These are phyloP conservation scores for Pseudogymnoascus sp. DNA, from an alignment of 2,329 filamentous ascomycete species.

Conservation along the genomic window DNA sequence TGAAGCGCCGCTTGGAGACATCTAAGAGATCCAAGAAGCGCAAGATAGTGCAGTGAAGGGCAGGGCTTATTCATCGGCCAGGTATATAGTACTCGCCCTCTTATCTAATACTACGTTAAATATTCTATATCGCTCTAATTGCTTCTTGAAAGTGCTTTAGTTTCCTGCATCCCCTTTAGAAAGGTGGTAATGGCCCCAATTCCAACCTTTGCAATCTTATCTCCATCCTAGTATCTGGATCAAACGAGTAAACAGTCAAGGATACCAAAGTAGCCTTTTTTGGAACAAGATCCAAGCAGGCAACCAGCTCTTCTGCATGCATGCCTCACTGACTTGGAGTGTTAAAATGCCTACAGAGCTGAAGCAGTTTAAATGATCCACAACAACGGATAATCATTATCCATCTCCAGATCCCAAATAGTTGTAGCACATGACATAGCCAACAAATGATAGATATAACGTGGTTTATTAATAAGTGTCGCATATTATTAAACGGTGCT, in stretches of 20 bases:
- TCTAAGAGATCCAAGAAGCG: too few relatives aligned
- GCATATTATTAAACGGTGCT: too few relatives aligned
- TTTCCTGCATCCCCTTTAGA: background rate
- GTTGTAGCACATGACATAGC: background rate
- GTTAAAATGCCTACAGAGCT: background rate
- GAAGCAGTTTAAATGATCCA: background rate
- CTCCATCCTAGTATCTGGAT: background rate
- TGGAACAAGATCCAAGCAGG: constrained; percentile 13
- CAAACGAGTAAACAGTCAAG: background rate
- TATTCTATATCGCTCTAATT: background rate
- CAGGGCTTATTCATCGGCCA: too few relatives aligned
- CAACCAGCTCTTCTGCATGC: constrained; percentile 20
- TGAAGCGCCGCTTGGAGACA: too few relatives aligned
- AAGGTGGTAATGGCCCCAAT: background rate
- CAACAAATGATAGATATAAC: background rate
- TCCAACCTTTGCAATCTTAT: background rate
- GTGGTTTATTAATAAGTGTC: too few relatives aligned
- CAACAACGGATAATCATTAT: background rate
- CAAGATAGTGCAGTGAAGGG: too few relatives aligned
- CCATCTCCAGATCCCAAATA: background rate
- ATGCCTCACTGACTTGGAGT: constrained; percentile 28
- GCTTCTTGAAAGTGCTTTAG: background rate
- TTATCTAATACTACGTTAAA: too few relatives aligned
- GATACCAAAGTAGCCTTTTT: background rate
- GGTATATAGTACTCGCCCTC: too few relatives aligned